These are phyloP conservation scores for Rostrohypoxylon terebratum DNA, from an alignment of 495 filamentous ascomycete genomes.

Conservation along the genomic window DNA sequence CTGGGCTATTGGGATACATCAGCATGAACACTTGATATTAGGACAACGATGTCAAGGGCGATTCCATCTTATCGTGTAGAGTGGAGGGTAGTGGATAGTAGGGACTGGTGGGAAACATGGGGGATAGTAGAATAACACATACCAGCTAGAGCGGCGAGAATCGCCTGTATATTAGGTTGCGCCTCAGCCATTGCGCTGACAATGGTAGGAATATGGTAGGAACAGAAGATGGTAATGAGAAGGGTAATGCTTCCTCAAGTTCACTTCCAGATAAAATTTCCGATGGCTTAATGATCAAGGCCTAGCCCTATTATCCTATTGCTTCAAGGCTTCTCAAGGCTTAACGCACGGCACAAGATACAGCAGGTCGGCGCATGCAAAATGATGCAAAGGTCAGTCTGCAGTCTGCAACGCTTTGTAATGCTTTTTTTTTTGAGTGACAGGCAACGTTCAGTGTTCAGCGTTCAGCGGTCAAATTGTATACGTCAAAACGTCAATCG, in stretches of 20 bases:
- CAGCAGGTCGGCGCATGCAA: constrained; percentile 3
- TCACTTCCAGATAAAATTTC: background rate
- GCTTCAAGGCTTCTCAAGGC: background rate
- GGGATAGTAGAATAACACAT: constrained; percentile 3
- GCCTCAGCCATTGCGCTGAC: constrained; percentile 34
- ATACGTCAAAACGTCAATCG: constrained; percentile 12
- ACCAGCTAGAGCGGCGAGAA: constrained; percentile 35
- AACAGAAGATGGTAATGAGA: background rate
- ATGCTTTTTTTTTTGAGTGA: background rate
- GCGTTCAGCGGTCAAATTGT: constrained; percentile 6
- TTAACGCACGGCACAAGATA: background rate
- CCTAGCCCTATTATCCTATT: constrained; percentile 3
- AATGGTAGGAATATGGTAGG: constrained; percentile 8
- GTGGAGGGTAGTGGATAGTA: background rate
- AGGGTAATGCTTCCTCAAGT: background rate
- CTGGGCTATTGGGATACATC: constrained; percentile 21
- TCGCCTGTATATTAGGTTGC: constrained; percentile 32
- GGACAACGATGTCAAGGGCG: constrained; percentile 2
- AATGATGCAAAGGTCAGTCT: background rate
- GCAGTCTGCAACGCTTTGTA: background rate
- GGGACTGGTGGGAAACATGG: too few relatives aligned
- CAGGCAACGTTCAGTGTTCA: constrained; percentile 11
- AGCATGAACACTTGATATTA: constrained; percentile 5
- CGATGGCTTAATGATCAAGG: background rate
- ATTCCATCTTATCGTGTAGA: background rate